Base-by-base conservation (phyloP, 225 moss, liverwort and hornwort species). In the Lunularia cruciata region DNA sequence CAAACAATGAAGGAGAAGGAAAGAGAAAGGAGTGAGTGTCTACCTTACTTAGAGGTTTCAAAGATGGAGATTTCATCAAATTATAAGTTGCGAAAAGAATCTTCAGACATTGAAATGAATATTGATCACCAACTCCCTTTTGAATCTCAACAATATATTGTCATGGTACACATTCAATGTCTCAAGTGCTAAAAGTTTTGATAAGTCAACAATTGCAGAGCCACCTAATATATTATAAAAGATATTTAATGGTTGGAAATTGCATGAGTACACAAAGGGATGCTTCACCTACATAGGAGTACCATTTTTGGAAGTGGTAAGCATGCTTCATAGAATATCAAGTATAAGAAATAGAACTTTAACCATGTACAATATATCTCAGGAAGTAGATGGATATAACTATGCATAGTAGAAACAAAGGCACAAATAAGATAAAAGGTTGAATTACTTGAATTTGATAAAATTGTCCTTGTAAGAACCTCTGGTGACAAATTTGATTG, bases 161-260 rank as follows among this genome's bases (percentile, higher is more conserved):
- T 71, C 61, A 38, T 71, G 59, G 60, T 71, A 34, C 46, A 71
- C 31, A 48, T 71, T 71, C 45, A 71, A 33, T 61, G 47, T 61
- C 59, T 71, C 60, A 49, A 71, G 71, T 35, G 34, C 47, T 60
- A 60, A 60, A 71, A 71, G 71, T 42, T 30, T 47, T 46, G 48
- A 45, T 35, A 71, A 60, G 16, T 34, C 46, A 52, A 71, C 56
- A 60, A 71, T 71, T 46, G 71, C 71, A 71, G 47, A 56, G 47
- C 36, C 59, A 60, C 57, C 71, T 60, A 71, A 71, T 48, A 49
- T 14, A 71, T 71, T 71, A 23, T 59, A 71, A 60, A 60, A 71
- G 59, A 71, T 46, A 61, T 71, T 60, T 60, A 71, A 61, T 43
- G 60, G 60, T 60, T 71, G 71, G 47, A 71, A 71, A 31, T 61